Evolutionary conservation across 225 moss, liverwort and hornwort species (phyloP), one percentile per base, ranked within the genome.

Genomic region (Lunularia cruciata): DNA sequence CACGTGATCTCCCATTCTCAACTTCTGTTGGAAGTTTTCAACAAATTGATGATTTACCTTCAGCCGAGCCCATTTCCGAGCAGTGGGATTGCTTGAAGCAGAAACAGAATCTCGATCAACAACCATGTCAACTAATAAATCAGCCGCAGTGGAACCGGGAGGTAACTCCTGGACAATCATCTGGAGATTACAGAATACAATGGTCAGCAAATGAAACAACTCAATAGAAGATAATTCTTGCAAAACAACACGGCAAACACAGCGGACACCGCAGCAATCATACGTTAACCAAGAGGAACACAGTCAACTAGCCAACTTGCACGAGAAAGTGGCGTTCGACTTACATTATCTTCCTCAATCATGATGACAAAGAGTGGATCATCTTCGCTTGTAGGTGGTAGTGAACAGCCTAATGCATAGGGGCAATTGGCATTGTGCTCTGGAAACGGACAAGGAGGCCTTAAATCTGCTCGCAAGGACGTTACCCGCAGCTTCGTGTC

Each of bases 1-100:
- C 40, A 98, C 92, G 4, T 84, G 76, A 71, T 98, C 96, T 7
- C 96, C 96, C 96, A 98, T 98, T 73, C 73, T 83, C 74, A 98
- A 75, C 68, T 80, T 92, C 67, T 91, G 96, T 61, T 89, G 83
- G 64, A 86, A 62, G 68, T 87, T 84, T 72, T 98, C 90, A 72
- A 98, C 92, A 73, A 92, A 90, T 85, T 85, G 83, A 62, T 89
- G 78, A 63, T 98, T 98, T 51, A 98, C 92, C 79, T 88, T 92
- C 0, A 84, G 78, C 53, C 82, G 77, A 47, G 80, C 51, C 47
- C 79, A 62, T 72, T 78, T 87, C n/a, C 20, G 61, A 57, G 66
- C 68, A 28, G 37, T 40, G 32, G 57, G 49, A 20, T 52, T 71
- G n/a, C 75, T 74, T 58, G 70, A 82, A 45, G 64, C 86, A 34